These are phyloP conservation scores for Mortierella sp. DNA, from an alignment of 371 early-diverging fungal species.

Conservation along the genomic window DNA sequence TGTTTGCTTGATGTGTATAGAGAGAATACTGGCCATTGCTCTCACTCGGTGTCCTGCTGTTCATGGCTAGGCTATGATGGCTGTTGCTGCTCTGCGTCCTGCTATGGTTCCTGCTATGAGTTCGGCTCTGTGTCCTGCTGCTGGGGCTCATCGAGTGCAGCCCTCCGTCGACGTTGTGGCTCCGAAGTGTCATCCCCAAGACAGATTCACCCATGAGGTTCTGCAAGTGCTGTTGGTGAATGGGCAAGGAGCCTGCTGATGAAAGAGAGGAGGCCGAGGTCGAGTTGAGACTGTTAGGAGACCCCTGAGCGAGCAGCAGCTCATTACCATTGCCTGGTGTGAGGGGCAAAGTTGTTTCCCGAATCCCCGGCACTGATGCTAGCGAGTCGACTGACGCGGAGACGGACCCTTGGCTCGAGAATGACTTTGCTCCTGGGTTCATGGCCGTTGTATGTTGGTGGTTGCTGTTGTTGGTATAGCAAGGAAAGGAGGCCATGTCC, in stretches of 20 bases:
- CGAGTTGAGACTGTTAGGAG: slow-evolving; percentile 48
- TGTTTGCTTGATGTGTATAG: slow-evolving; percentile 18
- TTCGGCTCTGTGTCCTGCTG: slow-evolving; percentile 16
- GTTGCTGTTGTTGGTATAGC: no score
- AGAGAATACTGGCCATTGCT: slow-evolving; percentile 28
- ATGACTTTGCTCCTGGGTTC: slow-evolving; percentile 31
- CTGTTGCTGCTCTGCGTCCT: slow-evolving; percentile 35
- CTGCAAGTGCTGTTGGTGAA: slow-evolving; percentile 40
- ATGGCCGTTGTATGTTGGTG: slow-evolving; percentile 11
- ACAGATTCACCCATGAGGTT: slow-evolving; percentile 30
- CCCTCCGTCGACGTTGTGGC: slow-evolving; percentile 19
- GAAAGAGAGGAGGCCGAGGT: slow-evolving; percentile 47
- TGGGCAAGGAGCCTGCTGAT: slow-evolving; percentile 46
- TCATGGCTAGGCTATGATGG: slow-evolving; percentile 40
- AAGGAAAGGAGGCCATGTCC: neutral
- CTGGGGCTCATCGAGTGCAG: slow-evolving; percentile 8
- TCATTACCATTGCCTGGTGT: slow-evolving; percentile 31
- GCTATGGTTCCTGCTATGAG: slow-evolving; percentile 31
- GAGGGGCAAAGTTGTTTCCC: slow-evolving; percentile 19
- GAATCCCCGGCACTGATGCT: slow-evolving; percentile 31
- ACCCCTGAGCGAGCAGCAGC: slow-evolving; percentile 30
- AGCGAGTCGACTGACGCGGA: slow-evolving; percentile 44
- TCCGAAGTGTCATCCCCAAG: slow-evolving; percentile 23
- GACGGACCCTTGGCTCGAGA: slow-evolving; percentile 28
- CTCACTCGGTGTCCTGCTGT: slow-evolving; percentile 39